Conservation (phyloP, 2,329 filamentous ascomycete genomes). For the Pseudocercospora macadamiae region DNA sequence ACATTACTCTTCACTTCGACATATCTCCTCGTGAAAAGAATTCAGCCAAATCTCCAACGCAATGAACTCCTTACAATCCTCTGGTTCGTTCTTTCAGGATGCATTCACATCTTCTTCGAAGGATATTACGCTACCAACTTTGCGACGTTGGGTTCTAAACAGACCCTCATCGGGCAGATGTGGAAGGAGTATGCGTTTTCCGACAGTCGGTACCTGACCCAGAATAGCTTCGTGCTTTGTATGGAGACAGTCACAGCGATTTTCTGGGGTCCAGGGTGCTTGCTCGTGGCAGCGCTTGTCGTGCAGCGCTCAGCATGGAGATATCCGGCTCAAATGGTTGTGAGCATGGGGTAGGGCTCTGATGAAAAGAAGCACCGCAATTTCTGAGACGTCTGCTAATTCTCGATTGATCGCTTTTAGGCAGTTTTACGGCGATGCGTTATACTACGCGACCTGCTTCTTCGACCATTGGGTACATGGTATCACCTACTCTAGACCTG, state of each 20-base stretch:
- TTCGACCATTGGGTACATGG: constrained; percentile 62
- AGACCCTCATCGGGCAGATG: constrained; percentile 77
- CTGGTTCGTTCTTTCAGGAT: constrained; percentile 76
- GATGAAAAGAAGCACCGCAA: no score
- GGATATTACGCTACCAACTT: constrained; percentile 79
- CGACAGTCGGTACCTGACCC: constrained; percentile 83
- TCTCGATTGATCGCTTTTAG: no score
- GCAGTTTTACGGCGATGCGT: constrained; percentile 65
- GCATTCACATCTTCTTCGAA: constrained; percentile 81
- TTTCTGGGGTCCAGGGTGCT: constrained; percentile 65
- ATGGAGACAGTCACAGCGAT: constrained; percentile 83
- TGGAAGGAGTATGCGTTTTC: constrained; percentile 90
- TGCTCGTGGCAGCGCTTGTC: constrained; percentile 59
- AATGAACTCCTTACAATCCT: constrained; percentile 64
- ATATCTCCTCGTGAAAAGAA: constrained; percentile 55
- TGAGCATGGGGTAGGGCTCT: constrained; percentile 66
- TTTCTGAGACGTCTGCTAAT: no score
- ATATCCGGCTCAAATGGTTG: constrained; percentile 62
- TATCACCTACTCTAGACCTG: constrained; percentile 61
- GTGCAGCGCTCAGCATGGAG: constrained; percentile 58
- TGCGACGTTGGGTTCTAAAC: constrained; percentile 64
- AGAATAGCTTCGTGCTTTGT: constrained; percentile 81
- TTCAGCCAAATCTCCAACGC: constrained; percentile 56
- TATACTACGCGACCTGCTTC: constrained; percentile 67
- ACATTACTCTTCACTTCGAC: constrained; percentile 61